Evolutionary conservation across 2,329 filamentous ascomycete genomes (phyloP).

Genomic region (Didymella glomerata): DNA sequence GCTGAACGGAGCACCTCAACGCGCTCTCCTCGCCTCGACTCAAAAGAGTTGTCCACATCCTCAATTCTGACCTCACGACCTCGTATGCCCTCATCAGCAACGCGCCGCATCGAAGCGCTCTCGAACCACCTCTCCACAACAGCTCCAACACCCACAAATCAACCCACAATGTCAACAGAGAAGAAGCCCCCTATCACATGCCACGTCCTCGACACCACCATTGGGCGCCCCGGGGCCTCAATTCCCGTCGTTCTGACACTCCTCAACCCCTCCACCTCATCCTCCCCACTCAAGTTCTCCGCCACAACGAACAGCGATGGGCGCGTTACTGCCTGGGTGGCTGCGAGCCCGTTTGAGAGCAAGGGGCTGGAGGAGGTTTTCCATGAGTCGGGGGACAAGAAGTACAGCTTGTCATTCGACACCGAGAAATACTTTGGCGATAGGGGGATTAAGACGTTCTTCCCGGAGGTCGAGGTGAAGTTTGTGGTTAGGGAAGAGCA

Average conservation of each 20-base stretch:
- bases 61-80: not conserved
- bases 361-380: slow-evolving; percentile 51
- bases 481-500: slow-evolving; percentile 59
- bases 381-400: slow-evolving; percentile 55
- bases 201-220: slow-evolving; percentile 84
- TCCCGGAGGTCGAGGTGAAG: slow-evolving; percentile 64
- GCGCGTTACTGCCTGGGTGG: slow-evolving; percentile 74
- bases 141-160: slow-evolving; percentile 15
- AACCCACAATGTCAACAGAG: slow-evolving; percentile 30
- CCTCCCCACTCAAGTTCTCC: slow-evolving; percentile 64
- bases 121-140: slow-evolving; percentile 21
- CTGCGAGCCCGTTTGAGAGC: slow-evolving; percentile 55
- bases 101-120: slow-evolving; percentile 31
- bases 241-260: slow-evolving; percentile 72
- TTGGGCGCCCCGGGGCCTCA: slow-evolving; percentile 71
- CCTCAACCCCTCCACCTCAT: slow-evolving; percentile 44
- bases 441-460: slow-evolving; percentile 63
- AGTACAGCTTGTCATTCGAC: slow-evolving; percentile 77
- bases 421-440: slow-evolving; percentile 74
- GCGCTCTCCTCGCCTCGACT: not conserved
- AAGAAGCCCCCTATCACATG: slow-evolving; percentile 73
- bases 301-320: slow-evolving; percentile 79
- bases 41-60: too few relatives aligned
- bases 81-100: slow-evolving; percentile 31
- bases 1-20: not conserved